phyloP scores from a whole-genome alignment of 371 early-diverging fungal species.

The Rhizomucor pusillus region DNA sequence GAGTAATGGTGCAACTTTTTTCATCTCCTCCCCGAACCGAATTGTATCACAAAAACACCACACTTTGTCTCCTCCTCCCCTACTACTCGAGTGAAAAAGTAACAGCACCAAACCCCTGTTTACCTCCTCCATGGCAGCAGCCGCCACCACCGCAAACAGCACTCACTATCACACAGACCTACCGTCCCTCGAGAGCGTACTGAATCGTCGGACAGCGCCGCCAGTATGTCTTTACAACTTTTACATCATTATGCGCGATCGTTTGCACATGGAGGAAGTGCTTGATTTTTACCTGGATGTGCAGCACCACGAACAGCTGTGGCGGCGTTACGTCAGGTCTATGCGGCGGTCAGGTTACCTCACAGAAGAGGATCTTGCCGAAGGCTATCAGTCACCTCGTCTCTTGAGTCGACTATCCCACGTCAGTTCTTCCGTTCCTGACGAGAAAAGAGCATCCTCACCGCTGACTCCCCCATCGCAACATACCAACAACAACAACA shows the following conservation, averaged over 20 bases:
- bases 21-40: too few species aligned
- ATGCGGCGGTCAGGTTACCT: conserved; percentile 38
- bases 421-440: conserved; percentile 9
- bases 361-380: conserved; percentile 37
- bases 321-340: conserved; percentile 53
- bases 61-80: too few species aligned
- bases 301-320: conserved; percentile 60
- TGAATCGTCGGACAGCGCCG: conserved; percentile 59
- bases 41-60: too few species aligned
- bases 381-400: conserved; percentile 39
- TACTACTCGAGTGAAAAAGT: not conserved
- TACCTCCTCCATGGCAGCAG: not conserved
- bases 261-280: conserved; percentile 57
- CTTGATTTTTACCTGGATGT: conserved; percentile 71
- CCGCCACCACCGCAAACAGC: too few species aligned
- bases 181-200: conserved; percentile 61
- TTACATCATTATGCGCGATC: conserved; percentile 65
- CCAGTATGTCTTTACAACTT: conserved; percentile 69
- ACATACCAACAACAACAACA: conserved; percentile 14
- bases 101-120: conserved; percentile 1
- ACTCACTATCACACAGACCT: conserved; percentile 14
- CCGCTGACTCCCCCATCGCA: conserved; percentile 6
- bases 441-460: conserved; percentile 17
- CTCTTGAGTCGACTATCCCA: conserved; percentile 33
- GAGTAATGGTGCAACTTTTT: too few species aligned